phyloP scores from a whole-genome alignment of 805 yeast genomes.

The Candida odintsovae region DNA sequence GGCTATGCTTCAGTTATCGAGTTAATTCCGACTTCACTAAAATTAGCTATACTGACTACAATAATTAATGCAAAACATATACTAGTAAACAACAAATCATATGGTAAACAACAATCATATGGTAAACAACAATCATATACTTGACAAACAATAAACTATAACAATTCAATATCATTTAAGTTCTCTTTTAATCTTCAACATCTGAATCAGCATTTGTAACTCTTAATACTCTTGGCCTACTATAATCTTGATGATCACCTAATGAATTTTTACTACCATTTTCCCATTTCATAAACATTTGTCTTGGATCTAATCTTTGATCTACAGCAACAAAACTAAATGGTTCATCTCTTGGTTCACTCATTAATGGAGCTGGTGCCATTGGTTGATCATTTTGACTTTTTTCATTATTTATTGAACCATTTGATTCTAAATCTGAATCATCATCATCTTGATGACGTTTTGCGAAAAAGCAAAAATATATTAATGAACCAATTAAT shows the following conservation, averaged over 20 bases:
- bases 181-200: not conserved
- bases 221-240: slow-evolving; percentile 43
- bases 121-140: too few species aligned
- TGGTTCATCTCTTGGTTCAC: slow-evolving; percentile 12
- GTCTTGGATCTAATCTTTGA: slow-evolving; percentile 55
- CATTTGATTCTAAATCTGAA: slow-evolving; percentile 10
- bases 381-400: too few species aligned
- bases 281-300: slow-evolving; percentile 43
- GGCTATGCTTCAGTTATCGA: too few species aligned
- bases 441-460: slow-evolving; percentile 14
- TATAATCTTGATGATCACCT: slow-evolving; percentile 53
- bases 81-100: not conserved
- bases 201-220: slow-evolving; percentile 37
- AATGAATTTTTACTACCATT: slow-evolving; percentile 41
- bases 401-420: slow-evolving; percentile 13
- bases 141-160: not conserved
- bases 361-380: not conserved
- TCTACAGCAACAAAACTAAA: slow-evolving; percentile 37
- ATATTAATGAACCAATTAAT: slow-evolving; percentile 37
- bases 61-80: too few species aligned
- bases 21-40: too few species aligned
- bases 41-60: too few species aligned
- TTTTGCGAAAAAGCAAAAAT: slow-evolving; percentile 33
- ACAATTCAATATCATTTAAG: not conserved
- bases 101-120: too few species aligned